Evolutionary conservation across 176 grass and related monocot genomes (phyloP), one percentile per base, ranked within the genome.

Genomic region (Leersia perrieri): DNA sequence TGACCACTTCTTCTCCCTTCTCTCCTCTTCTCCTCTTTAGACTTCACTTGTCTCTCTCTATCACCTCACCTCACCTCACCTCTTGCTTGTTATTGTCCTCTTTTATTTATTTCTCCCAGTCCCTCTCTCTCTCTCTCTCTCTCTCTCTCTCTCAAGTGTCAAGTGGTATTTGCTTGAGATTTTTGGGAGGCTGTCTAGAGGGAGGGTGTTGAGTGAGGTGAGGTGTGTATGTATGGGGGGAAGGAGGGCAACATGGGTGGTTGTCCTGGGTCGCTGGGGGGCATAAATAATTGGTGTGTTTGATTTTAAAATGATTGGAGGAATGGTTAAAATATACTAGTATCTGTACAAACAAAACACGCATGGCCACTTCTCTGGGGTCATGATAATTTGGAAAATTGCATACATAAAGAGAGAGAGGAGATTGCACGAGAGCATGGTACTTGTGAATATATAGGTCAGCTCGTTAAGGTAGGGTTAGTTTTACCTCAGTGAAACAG

Each of bases 221-320:
- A n/a, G n/a, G n/a, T 74, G 51, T 67, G 36, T 70, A 65, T 75
- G 31, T 53, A 78, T 64, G 33, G 60, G 69, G 33, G n/a, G 29
- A 81, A 23, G 22, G 74, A 86, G 53, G 75, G 72, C 91, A 87
- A 87, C 74, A 86, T 81, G 87, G 89, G 86, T 90, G 89, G 77
- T 58, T 87, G 85, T 78, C 80, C 63, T 84, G 73, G 82, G 80
- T 80, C 57, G 79, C 78, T 86, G 61, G 44, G 82, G 82, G 61
- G 77, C 83, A 88, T 91, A 82, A 88, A 88, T 88, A 91, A 91
- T 88, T 91, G 82, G 61, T 85, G 68, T 62, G 74, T 72, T 79
- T 87, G 60, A 51, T 51, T 51, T 51, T 0, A 51, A 51, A 79
- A 82, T 35, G 73, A 41, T 34, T 78, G 9, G 5, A 38, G 30